Evolutionary conservation across 805 yeast species (phyloP).

Genomic region (Myxozyma geophila): DNA sequence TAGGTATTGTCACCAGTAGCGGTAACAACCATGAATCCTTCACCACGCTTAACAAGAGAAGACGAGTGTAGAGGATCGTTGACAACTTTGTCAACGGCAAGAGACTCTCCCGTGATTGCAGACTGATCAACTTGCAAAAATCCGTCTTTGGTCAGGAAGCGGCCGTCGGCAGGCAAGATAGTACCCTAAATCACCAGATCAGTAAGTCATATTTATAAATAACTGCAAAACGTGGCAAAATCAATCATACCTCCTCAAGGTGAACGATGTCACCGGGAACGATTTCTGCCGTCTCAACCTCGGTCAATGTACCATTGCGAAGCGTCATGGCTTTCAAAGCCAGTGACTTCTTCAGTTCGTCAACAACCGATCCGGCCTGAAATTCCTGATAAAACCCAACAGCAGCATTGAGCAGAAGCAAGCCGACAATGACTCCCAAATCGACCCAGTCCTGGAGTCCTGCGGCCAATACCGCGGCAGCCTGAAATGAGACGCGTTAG

Average conservation of each 20-base stretch:
- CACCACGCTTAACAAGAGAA: slow-evolving; percentile 94
- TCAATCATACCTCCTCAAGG: slow-evolving; percentile 54
- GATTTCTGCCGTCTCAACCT: slow-evolving; percentile 77
- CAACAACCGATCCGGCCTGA: slow-evolving; percentile 97
- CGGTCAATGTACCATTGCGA: slow-evolving; percentile 76
- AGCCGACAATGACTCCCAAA: slow-evolving; percentile 93
- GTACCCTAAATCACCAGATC: slow-evolving; percentile 55
- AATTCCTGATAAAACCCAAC: slow-evolving; percentile 96
- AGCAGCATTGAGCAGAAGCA: slow-evolving; percentile 80
- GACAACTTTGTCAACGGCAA: slow-evolving; percentile 88
- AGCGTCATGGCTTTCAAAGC: slow-evolving; percentile 85
- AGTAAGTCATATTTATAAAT: background rate
- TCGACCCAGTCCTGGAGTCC: slow-evolving; percentile 98
- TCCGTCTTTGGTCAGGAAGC: slow-evolving; percentile 81
- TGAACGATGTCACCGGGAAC: slow-evolving; percentile 94
- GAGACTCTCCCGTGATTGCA: slow-evolving; percentile 96
- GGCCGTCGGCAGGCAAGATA: slow-evolving; percentile 91
- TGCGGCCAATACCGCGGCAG: slow-evolving; percentile 92
- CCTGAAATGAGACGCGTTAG: slow-evolving; percentile 41
- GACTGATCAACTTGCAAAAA: slow-evolving; percentile 94
- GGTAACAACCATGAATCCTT: slow-evolving; percentile 89
- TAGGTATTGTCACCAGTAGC: slow-evolving; percentile 95
- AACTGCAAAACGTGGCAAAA: background rate
- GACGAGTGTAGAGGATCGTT: slow-evolving; percentile 91
- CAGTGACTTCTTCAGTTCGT: slow-evolving; percentile 89